These are phyloP conservation scores for Albugo laibachii DNA, from an alignment of 352 stramenopile genomes.

Conservation along the genomic window DNA sequence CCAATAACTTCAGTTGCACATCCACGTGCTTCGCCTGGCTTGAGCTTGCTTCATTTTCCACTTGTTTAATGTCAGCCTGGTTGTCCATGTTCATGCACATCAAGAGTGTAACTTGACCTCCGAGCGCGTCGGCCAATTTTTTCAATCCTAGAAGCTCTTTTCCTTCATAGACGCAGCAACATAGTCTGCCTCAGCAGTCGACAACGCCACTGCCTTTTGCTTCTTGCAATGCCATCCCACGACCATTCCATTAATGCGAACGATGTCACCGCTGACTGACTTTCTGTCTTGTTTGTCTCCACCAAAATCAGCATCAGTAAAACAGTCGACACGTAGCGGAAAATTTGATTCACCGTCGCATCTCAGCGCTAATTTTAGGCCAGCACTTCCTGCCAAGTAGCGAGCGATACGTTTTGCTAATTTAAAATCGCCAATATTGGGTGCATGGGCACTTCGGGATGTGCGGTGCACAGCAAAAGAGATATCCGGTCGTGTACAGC, in stretches of 20 bases:
- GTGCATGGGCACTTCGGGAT: too few relatives aligned
- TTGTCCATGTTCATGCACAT: conserved; percentile 1
- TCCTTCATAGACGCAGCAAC: conserved; percentile 1
- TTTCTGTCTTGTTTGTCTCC: conserved; percentile 5
- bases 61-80: background rate
- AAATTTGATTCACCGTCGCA: background rate
- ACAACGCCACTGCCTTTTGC: conserved; percentile 5
- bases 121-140: conserved; percentile 1
- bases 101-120: background rate
- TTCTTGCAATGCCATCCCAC: conserved; percentile 6
- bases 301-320: conserved; percentile 11
- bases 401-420: too few relatives aligned
- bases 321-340: conserved; percentile 1
- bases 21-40: background rate
- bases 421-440: too few relatives aligned
- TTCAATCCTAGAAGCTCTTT: conserved; percentile 3
- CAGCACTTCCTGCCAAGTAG: too few relatives aligned
- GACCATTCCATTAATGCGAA: conserved; percentile 7
- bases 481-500: conserved; percentile 13
- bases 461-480: conserved; percentile 6
- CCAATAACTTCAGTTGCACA: background rate
- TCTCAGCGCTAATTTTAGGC: too few relatives aligned
- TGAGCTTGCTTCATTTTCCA: background rate
- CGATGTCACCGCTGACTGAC: conserved; percentile 6
- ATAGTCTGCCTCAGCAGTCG: conserved; percentile 11